Evolutionary conservation across 345 rosid species (phyloP).

Genomic region (Camelina laxa): DNA sequence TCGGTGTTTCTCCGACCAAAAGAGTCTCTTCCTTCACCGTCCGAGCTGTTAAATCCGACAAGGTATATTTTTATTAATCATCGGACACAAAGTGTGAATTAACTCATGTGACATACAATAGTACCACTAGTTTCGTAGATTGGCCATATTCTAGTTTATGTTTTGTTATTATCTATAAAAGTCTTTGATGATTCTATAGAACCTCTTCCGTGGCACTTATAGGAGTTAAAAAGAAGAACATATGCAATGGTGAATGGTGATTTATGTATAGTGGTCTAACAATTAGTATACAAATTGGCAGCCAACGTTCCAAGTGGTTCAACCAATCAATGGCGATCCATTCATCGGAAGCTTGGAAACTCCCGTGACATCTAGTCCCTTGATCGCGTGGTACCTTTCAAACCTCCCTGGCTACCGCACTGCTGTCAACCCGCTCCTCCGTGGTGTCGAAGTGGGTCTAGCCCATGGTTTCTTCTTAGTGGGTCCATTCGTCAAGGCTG

Average conservation of each 20-base stretch:
- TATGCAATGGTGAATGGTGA: background rate
- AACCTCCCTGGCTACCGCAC: slow-evolving; percentile 96
- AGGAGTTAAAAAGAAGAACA: background rate
- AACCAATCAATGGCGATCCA: slow-evolving; percentile 97
- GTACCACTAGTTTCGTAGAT: slow-evolving; percentile 3
- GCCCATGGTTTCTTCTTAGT: slow-evolving; percentile 90
- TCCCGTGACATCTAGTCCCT: slow-evolving; percentile 90
- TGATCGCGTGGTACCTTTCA: slow-evolving; percentile 94
- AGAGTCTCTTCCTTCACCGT: slow-evolving; percentile 65
- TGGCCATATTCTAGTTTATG: background rate
- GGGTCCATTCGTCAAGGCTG: slow-evolving; percentile 87
- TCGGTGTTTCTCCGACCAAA: slow-evolving; percentile 58
- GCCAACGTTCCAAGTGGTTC: slow-evolving; percentile 92
- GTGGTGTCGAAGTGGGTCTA: slow-evolving; percentile 83
- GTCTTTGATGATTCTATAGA: background rate
- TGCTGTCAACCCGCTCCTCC: slow-evolving; percentile 90
- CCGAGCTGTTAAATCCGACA: slow-evolving; percentile 75
- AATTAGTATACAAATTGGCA: slow-evolving; percentile 40
- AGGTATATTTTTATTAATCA: slow-evolving; percentile 44
- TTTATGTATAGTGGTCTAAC: slow-evolving; percentile 1
- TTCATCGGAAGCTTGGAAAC: slow-evolving; percentile 98
- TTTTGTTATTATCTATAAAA: background rate
- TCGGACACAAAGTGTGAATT: background rate
- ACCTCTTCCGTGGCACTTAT: background rate
- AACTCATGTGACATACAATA: background rate